Base-by-base conservation (phyloP, 306 rosid genomes). In the Quercus robur region DNA sequence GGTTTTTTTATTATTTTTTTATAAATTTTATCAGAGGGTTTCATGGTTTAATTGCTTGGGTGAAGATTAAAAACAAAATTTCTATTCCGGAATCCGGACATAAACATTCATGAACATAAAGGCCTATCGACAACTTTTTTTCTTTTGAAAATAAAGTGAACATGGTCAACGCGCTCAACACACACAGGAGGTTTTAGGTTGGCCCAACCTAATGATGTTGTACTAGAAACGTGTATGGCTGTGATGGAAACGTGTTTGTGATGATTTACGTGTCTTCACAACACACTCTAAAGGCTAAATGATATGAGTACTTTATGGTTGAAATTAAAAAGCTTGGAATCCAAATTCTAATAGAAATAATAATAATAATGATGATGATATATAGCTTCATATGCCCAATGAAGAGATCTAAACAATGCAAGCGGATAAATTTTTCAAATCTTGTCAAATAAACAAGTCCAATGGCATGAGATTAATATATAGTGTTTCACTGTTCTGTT, bases 111-210 rank as follows among this genome's bases (percentile, higher is more conserved):
- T 1, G 33, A 38, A 70, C 28, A 75, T 1, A 18, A 38, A 70
- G 46, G 35, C 49, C 33, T 0, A 21, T 11, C 56, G 20, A 33
- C 57, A 46, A 9, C n/a, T 13, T 49, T 49, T 49, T 49, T 68
- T 21, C 2, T 38, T 26, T 59, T 33, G 7, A 58, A 71, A 12
- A 17, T 31, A 71, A 79, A 79, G 63, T 2, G 63, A 63, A 13
- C 3, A 13, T 5, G 30, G 86, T 83, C 84, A 83, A 83, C 78
- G 74, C 75, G 30, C 38, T 7, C 12, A 41, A 41, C 46, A 2
- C 46, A 41, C 2, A 41, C 12, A 41, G 46, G 51, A 57, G 5
- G 63, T 9, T 57, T 25, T 51, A 12, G 30, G 15, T 79, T 74
- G 77, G 73, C 63, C 75, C 51, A 5, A 9, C 33, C 59, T 44